Base-by-base conservation (phyloP, 371 early-diverging fungal species). In the Zychaea mexicana region DNA sequence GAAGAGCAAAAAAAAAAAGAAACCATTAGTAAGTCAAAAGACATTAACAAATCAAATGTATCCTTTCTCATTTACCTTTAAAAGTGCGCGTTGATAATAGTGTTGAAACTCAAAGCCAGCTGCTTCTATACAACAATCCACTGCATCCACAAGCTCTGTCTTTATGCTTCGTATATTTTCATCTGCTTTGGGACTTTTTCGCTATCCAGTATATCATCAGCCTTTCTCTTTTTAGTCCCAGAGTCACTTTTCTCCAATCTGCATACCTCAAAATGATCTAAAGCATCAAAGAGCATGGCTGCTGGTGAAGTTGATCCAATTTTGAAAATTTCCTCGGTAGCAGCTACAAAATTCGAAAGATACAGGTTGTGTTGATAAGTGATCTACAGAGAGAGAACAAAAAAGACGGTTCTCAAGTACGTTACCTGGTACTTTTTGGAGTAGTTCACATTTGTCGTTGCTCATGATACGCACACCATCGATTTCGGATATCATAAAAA, bases 301-400 rank as follows among this genome's bases (percentile, higher is more conserved):
- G 95, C 91, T 17, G 98, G 91, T 10, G 91, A 85, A 2, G 97
- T 96, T 6, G 98, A 97, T 3, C 99, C 99, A 62, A 96, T 92
- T 67, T 90, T 91, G 71, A 97, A 98, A 33, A 97, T 89, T 27
- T 86, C 88, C 58, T 92, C 92, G 0, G 91, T 90, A 0, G 90
- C 86, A 47, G 86, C 92, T 92, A 46, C n/a, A n/a, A n/a, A n/a
- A n/a, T n/a, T n/a, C n/a, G n/a, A n/a, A n/a, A n/a, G n/a, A n/a
- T n/a, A n/a, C n/a, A n/a, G n/a, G n/a, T n/a, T n/a, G n/a, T n/a
- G n/a, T n/a, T n/a, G n/a, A n/a, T n/a, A n/a, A n/a, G n/a, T n/a
- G n/a, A n/a, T n/a, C n/a, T n/a, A n/a, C n/a, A n/a, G n/a, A n/a
- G n/a, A n/a, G n/a, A n/a, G n/a, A n/a, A n/a, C n/a, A n/a, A n/a